Evolutionary conservation across 75 land plant genomes (phyloP).

Genomic region (Isoetes taiwanensis): DNA sequence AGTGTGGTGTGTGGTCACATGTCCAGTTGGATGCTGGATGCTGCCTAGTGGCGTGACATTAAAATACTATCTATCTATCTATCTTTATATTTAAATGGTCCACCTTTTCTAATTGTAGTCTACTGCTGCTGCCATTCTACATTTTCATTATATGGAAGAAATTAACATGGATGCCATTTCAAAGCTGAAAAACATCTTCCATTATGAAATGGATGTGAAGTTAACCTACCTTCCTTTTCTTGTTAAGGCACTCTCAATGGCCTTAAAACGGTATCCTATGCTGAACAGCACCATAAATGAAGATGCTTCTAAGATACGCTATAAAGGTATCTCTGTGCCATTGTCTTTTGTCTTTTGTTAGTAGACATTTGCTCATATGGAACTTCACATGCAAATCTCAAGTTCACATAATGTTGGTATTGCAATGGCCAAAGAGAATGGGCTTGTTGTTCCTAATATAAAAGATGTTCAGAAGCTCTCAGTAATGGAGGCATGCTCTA

Average conservation of each 20-base stretch:
- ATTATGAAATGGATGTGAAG: conserved; percentile 49
- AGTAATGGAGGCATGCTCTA: conserved; percentile 79
- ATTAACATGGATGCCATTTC: conserved; percentile 54
- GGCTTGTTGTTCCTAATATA: conserved; percentile 92
- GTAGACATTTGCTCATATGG: too few species aligned
- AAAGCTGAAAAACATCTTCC: conserved; percentile 50
- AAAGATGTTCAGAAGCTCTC: conserved; percentile 84
- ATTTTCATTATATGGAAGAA: conserved; percentile 90
- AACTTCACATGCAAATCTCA: too few species aligned
- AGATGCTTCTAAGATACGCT: conserved; percentile 47
- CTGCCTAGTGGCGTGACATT: too few species aligned
- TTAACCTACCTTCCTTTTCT: conserved; percentile 74
- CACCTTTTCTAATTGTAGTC: too few species aligned
- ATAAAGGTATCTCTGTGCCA: conserved; percentile 40
- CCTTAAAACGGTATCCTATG: conserved; percentile 67
- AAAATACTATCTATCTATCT: too few species aligned
- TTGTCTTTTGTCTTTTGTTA: neutral
- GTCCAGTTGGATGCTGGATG: too few species aligned
- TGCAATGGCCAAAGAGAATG: conserved; percentile 82
- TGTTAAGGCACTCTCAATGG: conserved; percentile 79
- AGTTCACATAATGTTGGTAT: conserved; percentile 90
- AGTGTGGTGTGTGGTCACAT: too few species aligned
- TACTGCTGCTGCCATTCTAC: conserved; percentile 87
- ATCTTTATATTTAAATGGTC: too few species aligned
- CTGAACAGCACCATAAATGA: conserved; percentile 78